These are phyloP conservation scores for Neoarthrinium moseri DNA, from an alignment of 2,329 filamentous ascomycete genomes.

Conservation along the genomic window DNA sequence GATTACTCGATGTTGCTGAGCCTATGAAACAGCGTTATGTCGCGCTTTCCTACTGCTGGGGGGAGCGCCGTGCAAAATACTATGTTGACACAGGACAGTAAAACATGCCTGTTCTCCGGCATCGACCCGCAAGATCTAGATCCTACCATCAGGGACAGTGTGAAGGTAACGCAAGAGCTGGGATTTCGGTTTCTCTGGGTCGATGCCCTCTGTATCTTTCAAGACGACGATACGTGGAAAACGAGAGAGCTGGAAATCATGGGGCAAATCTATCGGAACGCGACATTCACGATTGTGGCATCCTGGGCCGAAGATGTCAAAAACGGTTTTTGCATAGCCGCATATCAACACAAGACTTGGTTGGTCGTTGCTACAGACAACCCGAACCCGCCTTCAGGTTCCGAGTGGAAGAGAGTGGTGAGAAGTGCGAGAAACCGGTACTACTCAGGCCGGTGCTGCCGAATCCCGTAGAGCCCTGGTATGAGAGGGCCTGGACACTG, in stretches of 20 bases:
- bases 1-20: neutral
- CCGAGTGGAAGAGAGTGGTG: neutral
- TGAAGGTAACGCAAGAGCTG: neutral
- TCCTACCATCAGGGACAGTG: neutral
- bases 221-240: conserved; percentile 4
- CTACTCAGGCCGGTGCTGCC: conserved; percentile 20
- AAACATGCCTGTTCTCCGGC: neutral
- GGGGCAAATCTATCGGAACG: neutral
- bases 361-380: neutral
- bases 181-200: conserved; percentile 3
- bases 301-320: conserved; percentile 1
- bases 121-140: neutral
- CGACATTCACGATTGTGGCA: conserved; percentile 6
- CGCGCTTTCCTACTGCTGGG: conserved; percentile 5
- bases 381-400: conserved; percentile 3
- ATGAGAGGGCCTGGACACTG: conserved; percentile 13
- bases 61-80: neutral
- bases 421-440: conserved; percentile 10
- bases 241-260: conserved; percentile 1
- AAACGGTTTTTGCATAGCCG: neutral
- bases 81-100: neutral
- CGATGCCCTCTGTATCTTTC: conserved; percentile 7
- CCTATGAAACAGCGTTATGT: conserved; percentile 1
- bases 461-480: conserved; percentile 3
- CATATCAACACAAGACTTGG: neutral